Evolutionary conservation across 805 yeast genomes (phyloP).

Genomic region (Tetrapisispora pingtungensis): DNA sequence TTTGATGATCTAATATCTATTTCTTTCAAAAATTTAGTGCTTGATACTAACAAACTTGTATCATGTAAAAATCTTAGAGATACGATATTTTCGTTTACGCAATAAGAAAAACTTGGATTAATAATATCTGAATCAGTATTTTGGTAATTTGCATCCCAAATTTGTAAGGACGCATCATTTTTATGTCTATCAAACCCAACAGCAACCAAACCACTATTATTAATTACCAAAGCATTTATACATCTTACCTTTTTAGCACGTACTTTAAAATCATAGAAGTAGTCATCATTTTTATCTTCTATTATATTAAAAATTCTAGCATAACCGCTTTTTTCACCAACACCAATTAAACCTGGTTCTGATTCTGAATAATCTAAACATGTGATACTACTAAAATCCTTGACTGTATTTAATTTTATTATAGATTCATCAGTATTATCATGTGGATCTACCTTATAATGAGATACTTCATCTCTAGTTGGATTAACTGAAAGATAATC

Average conservation of each 20-base stretch:
- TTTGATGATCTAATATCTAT: constrained; percentile 59
- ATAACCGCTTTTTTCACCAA: constrained; percentile 65
- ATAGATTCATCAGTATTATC: constrained; percentile 46
- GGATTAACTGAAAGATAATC: constrained; percentile 57
- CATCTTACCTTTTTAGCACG: constrained; percentile 61
- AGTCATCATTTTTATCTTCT: constrained; percentile 10
- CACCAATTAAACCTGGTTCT: constrained; percentile 52
- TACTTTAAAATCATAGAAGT: constrained; percentile 23
- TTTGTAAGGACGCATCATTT: constrained; percentile 62
- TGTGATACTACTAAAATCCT: constrained; percentile 60
- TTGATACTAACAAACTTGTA: constrained; percentile 56
- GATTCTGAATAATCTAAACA: constrained; percentile 53
- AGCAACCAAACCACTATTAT: constrained; percentile 53
- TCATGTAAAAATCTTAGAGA: constrained; percentile 60
- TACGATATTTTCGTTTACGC: constrained; percentile 65
- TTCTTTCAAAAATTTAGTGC: constrained; percentile 68
- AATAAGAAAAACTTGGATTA: constrained; percentile 46
- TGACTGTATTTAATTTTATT: constrained; percentile 39
- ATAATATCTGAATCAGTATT: constrained; percentile 41
- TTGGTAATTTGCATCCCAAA: constrained; percentile 69
- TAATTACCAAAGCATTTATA: constrained; percentile 67
- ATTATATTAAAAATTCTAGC: constrained; percentile 54
- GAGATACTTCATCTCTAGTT: constrained; percentile 66
- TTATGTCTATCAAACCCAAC: constrained; percentile 72
- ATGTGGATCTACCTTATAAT: constrained; percentile 45